Conservation (phyloP, 805 yeast genomes). For the Teunomyces cretensis region DNA sequence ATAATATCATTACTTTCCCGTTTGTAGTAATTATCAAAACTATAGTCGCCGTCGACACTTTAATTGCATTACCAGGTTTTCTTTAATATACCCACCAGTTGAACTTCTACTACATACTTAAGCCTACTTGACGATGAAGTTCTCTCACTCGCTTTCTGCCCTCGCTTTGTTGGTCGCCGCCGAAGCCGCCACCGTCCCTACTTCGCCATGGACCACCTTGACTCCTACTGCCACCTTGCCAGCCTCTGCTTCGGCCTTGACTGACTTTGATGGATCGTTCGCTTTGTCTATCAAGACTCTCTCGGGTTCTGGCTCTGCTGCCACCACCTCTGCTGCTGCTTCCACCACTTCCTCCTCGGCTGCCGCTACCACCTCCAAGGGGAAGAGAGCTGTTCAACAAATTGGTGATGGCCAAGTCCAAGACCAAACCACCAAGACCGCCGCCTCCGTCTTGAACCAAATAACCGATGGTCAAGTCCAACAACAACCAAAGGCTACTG, state of each 20-base stretch:
- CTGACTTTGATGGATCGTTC: conserved; percentile 28
- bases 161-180: conserved; percentile 27
- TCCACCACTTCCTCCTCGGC: conserved; percentile 22
- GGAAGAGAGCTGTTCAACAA: conserved; percentile 8
- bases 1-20: conserved; percentile 1
- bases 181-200: conserved; percentile 26
- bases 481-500: conserved; percentile 17
- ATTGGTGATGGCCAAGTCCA: conserved; percentile 63
- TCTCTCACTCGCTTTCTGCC: conserved; percentile 18
- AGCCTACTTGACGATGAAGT: conserved; percentile 15
- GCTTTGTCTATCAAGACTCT: conserved; percentile 32
- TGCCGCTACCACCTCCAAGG: conserved; percentile 15
- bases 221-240: conserved; percentile 29
- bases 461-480: conserved; percentile 36
- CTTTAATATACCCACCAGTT: neutral
- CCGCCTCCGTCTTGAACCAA: conserved; percentile 25
- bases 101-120: neutral
- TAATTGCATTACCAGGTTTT: neutral
- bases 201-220: conserved; percentile 27
- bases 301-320: conserved; percentile 39
- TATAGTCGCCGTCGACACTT: neutral
- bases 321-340: conserved; percentile 29
- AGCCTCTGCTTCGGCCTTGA: conserved; percentile 21
- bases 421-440: conserved; percentile 29
- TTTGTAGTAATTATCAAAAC: neutral